Conservation (phyloP, 148 eudicot genomes). For the Camellia lanceoleosa region DNA sequence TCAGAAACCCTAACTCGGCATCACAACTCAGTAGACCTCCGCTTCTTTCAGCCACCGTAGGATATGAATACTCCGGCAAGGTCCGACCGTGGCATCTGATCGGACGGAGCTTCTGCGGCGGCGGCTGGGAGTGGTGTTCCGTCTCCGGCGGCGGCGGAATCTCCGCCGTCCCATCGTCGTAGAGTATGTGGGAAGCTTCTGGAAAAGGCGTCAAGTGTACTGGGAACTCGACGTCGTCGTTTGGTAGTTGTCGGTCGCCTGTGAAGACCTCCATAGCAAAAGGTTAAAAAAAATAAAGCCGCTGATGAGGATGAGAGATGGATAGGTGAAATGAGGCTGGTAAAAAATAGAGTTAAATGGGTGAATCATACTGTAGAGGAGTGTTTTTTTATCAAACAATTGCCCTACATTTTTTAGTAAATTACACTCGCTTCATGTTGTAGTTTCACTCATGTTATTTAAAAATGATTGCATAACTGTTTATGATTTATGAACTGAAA, state of each 20-base stretch:
- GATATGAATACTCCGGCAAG: not conserved
- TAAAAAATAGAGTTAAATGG: not conserved
- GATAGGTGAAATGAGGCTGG: not conserved
- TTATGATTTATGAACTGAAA: too few relatives aligned
- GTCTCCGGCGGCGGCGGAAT: constrained; percentile 20
- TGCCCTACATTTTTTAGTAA: too few relatives aligned
- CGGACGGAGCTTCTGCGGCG: constrained; percentile 56
- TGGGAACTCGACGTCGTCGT: constrained; percentile 17
- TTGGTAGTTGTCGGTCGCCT: constrained; percentile 11
- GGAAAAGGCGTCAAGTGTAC: constrained; percentile 25
- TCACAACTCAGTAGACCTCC: not conserved
- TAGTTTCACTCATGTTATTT: too few relatives aligned
- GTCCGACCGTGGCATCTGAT: constrained; percentile 33
- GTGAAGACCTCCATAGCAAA: constrained; percentile 12
- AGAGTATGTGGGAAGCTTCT: constrained; percentile 12
- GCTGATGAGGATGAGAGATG: not conserved
- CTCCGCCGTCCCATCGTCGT: constrained; percentile 6
- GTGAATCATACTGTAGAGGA: not conserved
- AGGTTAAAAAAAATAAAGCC: constrained; percentile 10
- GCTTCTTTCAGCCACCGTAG: not conserved
- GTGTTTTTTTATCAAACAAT: too few relatives aligned
- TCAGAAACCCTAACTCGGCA: constrained; percentile 28
- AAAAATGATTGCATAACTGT: too few relatives aligned
- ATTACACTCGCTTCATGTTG: too few relatives aligned
- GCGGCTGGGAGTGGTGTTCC: constrained; percentile 9